Evolutionary conservation across 768 basidiomycete genomes (phyloP).

Genomic region (Piloderma croceum): DNA sequence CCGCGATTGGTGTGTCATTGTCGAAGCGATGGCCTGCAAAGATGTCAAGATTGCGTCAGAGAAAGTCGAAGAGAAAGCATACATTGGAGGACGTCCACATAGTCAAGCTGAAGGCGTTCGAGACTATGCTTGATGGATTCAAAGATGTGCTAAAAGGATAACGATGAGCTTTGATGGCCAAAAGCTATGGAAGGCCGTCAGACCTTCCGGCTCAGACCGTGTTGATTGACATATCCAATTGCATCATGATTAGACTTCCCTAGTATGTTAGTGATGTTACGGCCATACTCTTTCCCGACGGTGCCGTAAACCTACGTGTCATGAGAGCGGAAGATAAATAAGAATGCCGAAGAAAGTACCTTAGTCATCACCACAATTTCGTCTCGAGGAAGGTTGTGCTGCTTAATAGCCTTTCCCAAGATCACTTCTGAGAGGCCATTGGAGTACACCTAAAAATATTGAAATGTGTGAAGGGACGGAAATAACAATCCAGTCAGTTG

Average conservation of each 20-base stretch:
- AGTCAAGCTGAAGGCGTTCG: slow-evolving; percentile 45
- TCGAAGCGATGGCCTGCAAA: slow-evolving; percentile 43
- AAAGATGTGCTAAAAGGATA: slow-evolving; percentile 33
- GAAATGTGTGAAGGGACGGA: slow-evolving; percentile 4
- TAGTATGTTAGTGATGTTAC: background rate
- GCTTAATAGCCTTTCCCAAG: slow-evolving; percentile 37
- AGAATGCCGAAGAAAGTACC: slow-evolving; percentile 9
- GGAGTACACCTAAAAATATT: slow-evolving; percentile 25
- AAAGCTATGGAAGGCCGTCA: slow-evolving; percentile 23
- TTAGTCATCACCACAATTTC: slow-evolving; percentile 41
- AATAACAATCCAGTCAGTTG: background rate
- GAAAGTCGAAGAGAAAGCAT: slow-evolving; percentile 27
- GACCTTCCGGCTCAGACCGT: slow-evolving; percentile 26
- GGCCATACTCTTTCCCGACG: slow-evolving; percentile 5
- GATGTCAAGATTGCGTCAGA: background rate
- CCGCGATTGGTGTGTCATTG: slow-evolving; percentile 44
- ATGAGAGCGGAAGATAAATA: background rate
- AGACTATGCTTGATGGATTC: slow-evolving; percentile 32
- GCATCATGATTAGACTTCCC: slow-evolving; percentile 4
- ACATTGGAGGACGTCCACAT: slow-evolving; percentile 42
- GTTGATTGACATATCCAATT: slow-evolving; percentile 21
- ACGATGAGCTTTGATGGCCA: background rate
- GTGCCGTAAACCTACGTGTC: slow-evolving; percentile 1
- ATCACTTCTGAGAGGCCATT: slow-evolving; percentile 37
- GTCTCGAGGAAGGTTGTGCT: slow-evolving; percentile 32